Conservation (phyloP, 495 filamentous ascomycete species). For the Oleoguttula mirabilis region DNA sequence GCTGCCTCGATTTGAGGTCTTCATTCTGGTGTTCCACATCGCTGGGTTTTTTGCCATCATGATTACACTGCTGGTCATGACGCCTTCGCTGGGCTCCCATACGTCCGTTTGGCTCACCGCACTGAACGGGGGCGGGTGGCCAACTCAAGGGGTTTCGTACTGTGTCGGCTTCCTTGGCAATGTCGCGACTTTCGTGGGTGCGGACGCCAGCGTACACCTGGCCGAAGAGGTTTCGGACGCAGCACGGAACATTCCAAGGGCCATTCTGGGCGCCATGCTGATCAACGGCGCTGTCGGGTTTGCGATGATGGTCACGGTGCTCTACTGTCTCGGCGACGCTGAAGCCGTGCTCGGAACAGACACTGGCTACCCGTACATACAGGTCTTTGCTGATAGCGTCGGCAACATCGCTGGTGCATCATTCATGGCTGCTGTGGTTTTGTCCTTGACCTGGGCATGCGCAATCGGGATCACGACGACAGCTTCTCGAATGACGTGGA, state of each 20-base stretch:
- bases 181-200: conserved; percentile 16
- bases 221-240: conserved; percentile 20
- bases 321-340: conserved; percentile 44
- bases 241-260: conserved; percentile 15
- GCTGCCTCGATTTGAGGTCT: conserved; percentile 19
- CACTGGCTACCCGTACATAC: conserved; percentile 43
- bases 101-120: conserved; percentile 12
- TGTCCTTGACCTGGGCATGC: conserved; percentile 26
- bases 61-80: conserved; percentile 14
- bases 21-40: conserved; percentile 19
- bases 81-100: conserved; percentile 1
- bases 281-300: conserved; percentile 16
- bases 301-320: conserved; percentile 17
- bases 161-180: conserved; percentile 19
- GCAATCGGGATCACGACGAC: conserved; percentile 32
- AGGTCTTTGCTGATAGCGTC: conserved; percentile 44
- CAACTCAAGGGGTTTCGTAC: conserved; percentile 17
- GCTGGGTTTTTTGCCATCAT: conserved; percentile 19
- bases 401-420: conserved; percentile 40
- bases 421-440: conserved; percentile 32
- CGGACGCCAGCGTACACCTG: conserved; percentile 20
- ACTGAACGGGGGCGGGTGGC: conserved; percentile 17
- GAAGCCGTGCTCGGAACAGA: conserved; percentile 33
- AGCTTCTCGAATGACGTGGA: conserved; percentile 35
- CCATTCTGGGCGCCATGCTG: conserved; percentile 14